A percentile compares a stretch with the other conserved stretches of the same genome.
Evolutionary conservation across 805 yeast species (phyloP).

Genomic region (Lipomyces spencermartinsiae): DNA sequence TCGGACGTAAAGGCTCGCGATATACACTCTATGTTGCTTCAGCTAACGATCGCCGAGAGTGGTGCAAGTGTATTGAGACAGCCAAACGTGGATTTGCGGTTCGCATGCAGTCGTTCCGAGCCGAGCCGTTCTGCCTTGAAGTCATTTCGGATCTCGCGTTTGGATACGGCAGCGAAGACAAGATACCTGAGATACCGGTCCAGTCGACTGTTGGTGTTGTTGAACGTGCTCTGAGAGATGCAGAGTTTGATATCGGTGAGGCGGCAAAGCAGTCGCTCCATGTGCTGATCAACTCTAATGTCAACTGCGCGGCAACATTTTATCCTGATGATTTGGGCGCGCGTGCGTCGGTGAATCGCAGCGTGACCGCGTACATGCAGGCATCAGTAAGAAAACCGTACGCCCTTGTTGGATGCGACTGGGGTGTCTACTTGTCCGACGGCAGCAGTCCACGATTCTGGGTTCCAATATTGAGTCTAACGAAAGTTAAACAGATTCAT

Average conservation of each 20-base stretch:
- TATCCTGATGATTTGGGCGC: slow-evolving; percentile 54
- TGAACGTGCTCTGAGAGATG: slow-evolving; percentile 45
- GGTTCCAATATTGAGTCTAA: slow-evolving; percentile 62
- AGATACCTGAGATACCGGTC: slow-evolving; percentile 49
- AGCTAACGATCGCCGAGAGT: slow-evolving; percentile 56
- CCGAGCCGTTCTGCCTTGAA: slow-evolving; percentile 62
- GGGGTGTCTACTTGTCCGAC: slow-evolving; percentile 65
- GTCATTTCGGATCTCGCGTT: slow-evolving; percentile 65
- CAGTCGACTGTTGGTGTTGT: slow-evolving; percentile 47
- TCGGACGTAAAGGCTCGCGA: slow-evolving; percentile 45
- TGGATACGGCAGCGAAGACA: slow-evolving; percentile 62
- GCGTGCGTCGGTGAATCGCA: slow-evolving; percentile 37
- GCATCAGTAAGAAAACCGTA: slow-evolving; percentile 20
- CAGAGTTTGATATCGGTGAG: slow-evolving; percentile 27
- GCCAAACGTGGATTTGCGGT: slow-evolving; percentile 53
- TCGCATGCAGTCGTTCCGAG: slow-evolving; percentile 46
- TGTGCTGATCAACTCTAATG: slow-evolving; percentile 45
- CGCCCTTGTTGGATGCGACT: slow-evolving; percentile 63
- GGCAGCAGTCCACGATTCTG: slow-evolving; percentile 50
- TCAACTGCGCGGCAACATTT: slow-evolving; percentile 56
- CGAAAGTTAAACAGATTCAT: slow-evolving; percentile 63
- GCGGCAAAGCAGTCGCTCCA: slow-evolving; percentile 33
- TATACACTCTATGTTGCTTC: slow-evolving; percentile 46
- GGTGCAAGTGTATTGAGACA: slow-evolving; percentile 60
- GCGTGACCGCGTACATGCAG: slow-evolving; percentile 29